phyloP scores from a whole-genome alignment of 176 grass and related monocot genomes.

The Typha latifolia region DNA sequence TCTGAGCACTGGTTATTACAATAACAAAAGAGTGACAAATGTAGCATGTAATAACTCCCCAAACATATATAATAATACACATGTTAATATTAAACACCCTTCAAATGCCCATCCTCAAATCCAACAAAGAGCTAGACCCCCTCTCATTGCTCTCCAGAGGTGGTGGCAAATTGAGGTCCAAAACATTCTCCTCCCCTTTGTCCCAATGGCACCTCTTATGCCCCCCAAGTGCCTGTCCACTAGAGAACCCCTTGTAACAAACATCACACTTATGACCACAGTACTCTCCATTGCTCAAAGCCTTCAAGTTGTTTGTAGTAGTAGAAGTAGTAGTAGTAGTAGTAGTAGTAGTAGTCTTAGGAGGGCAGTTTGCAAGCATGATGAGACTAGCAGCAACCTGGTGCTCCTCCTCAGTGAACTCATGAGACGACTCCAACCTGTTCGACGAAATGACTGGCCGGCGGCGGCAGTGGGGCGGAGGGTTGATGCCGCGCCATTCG shows the following conservation, averaged over 20 bases:
- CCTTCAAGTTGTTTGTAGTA: no score
- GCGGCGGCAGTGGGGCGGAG: constrained; percentile 4
- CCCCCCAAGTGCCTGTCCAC: neutral
- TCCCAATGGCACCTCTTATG: neutral
- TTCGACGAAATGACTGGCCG: neutral
- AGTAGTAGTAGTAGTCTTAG: neutral
- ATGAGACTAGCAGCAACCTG: neutral
- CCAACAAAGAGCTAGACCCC: neutral
- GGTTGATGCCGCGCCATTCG: constrained; percentile 41
- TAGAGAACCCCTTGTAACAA: neutral
- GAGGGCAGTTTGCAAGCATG: neutral
- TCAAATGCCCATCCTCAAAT: neutral
- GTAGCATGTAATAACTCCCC: no score
- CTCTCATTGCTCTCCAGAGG: neutral
- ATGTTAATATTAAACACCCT: neutral
- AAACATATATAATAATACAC: no score
- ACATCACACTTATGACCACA: neutral
- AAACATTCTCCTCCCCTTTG: neutral
- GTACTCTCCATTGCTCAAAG: no score
- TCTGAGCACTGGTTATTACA: no score
- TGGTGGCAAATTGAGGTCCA: neutral
- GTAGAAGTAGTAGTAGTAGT: neutral
- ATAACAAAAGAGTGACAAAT: no score
- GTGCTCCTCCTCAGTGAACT: neutral
- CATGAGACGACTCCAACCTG: neutral